Conservation (phyloP, 1,284 basidiomycete genomes). For the Ganoderma boninense region DNA sequence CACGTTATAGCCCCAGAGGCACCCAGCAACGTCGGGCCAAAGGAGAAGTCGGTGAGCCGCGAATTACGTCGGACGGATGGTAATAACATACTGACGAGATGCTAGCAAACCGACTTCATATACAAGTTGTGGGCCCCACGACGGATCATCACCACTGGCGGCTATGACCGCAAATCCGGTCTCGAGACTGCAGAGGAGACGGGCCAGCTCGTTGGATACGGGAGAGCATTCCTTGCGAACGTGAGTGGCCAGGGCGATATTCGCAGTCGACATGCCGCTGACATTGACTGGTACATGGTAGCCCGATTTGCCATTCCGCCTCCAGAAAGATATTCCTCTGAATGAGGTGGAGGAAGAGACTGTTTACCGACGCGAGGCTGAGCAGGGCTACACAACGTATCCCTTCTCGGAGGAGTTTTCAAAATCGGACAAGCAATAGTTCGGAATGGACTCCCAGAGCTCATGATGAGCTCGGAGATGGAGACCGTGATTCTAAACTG, state of each 20-base stretch:
- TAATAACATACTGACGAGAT: background rate
- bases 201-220: slow-evolving; percentile 53
- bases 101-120: slow-evolving; percentile 39
- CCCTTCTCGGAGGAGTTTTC: slow-evolving; percentile 20
- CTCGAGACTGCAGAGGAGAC: slow-evolving; percentile 39
- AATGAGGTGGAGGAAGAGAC: background rate
- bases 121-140: slow-evolving; percentile 39
- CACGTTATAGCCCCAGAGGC: slow-evolving; percentile 51
- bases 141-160: slow-evolving; percentile 47
- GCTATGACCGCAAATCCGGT: slow-evolving; percentile 39
- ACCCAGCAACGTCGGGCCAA: slow-evolving; percentile 15
- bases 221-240: slow-evolving; percentile 55
- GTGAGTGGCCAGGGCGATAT: slow-evolving; percentile 30
- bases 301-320: slow-evolving; percentile 24
- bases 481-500: too few relatives aligned
- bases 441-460: too few relatives aligned
- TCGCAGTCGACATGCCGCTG: background rate
- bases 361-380: slow-evolving; percentile 30
- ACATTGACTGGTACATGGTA: slow-evolving; percentile 32
- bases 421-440: background rate
- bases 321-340: slow-evolving; percentile 15
- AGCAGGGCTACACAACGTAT: slow-evolving; percentile 29
- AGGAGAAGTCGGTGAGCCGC: slow-evolving; percentile 9
- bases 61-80: background rate
- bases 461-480: background rate